Evolutionary conservation across 2,329 filamentous ascomycete genomes (phyloP), one percentile per base, ranked within the genome.

Genomic region (Cytospora piceae): DNA sequence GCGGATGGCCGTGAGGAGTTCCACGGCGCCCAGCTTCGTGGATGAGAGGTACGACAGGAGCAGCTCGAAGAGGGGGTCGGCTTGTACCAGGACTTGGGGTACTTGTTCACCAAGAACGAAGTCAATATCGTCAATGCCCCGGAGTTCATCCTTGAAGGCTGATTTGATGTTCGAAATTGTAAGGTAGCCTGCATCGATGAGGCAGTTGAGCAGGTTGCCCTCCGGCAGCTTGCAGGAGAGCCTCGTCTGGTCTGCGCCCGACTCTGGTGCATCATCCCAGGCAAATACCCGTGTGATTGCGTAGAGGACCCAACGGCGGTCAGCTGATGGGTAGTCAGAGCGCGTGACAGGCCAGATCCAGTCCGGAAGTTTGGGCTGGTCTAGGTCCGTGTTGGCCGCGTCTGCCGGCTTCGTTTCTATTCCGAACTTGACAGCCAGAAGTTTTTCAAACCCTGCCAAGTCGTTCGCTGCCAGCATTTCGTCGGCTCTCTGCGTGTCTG

Each of bases 61-160:
- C 2, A 92, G 79, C 59, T 88, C 85, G 74, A 92, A 83, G 39
- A 87, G 87, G 3, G 87, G 85, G 71, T 93, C 90, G n/a, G 88
- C 81, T 58, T 88, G 82, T 0, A 85, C 82, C 46, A 93, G 78
- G 54, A 88, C 81, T 54, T 81, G 77, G 27, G 91, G 83, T 4
- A 93, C 80, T 65, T 90, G 86, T 39, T 85, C 85, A 14, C 87
- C 82, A 17, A 85, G 77, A 31, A 83, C 79, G n/a, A 79, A 74
- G 52, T 84, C 81, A 0, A 76, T 72, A 15, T 78, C 74, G 52
- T 84, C 81, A 17, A 77, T 73, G 24, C 75, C 76, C 31, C 77
- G 74, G 22, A 82, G 76, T 39, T 82, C 78, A 17, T 80, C 79
- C 68, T 81, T 81, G 72, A 90, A 84, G 1, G 86, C 85, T 3